Evolutionary conservation across 257 asterid species (phyloP).

Genomic region (Primulina eburnea): DNA sequence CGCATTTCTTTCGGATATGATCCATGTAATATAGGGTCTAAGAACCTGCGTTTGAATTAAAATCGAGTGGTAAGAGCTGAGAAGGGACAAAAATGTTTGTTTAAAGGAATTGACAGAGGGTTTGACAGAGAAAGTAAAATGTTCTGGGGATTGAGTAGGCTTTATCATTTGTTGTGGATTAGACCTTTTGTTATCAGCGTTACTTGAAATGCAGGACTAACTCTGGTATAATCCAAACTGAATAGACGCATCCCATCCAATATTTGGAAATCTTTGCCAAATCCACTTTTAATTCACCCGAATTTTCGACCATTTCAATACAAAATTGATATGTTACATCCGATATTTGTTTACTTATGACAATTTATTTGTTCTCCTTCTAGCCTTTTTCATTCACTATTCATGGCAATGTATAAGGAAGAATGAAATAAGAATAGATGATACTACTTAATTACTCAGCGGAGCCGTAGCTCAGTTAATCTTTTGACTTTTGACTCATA

Average conservation of each 20-base stretch:
- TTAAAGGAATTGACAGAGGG: not conserved
- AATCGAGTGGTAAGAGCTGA: not conserved
- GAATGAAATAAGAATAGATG: too few relatives aligned
- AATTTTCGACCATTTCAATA: too few relatives aligned
- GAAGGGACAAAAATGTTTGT: not conserved
- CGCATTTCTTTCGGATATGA: conserved; percentile 54
- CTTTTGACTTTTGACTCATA: not conserved
- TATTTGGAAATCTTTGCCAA: too few relatives aligned
- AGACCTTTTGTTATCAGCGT: too few relatives aligned
- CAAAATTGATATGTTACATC: too few relatives aligned
- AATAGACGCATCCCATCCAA: not conserved
- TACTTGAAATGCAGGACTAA: not conserved
- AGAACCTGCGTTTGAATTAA: conserved; percentile 36
- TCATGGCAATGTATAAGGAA: too few relatives aligned
- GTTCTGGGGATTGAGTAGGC: too few relatives aligned
- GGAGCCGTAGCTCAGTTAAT: too few relatives aligned
- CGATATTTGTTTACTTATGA: too few relatives aligned
- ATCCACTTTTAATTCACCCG: too few relatives aligned
- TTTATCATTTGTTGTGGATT: too few relatives aligned
- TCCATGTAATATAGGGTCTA: conserved; percentile 53
- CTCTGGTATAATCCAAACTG: not conserved
- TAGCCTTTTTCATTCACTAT: not conserved
- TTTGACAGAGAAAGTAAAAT: not conserved
- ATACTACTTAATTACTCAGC: not conserved
- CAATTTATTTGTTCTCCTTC: not conserved